Evolutionary conservation across 176 grass and related monocot species (phyloP).

Genomic region (Musa itinerans): DNA sequence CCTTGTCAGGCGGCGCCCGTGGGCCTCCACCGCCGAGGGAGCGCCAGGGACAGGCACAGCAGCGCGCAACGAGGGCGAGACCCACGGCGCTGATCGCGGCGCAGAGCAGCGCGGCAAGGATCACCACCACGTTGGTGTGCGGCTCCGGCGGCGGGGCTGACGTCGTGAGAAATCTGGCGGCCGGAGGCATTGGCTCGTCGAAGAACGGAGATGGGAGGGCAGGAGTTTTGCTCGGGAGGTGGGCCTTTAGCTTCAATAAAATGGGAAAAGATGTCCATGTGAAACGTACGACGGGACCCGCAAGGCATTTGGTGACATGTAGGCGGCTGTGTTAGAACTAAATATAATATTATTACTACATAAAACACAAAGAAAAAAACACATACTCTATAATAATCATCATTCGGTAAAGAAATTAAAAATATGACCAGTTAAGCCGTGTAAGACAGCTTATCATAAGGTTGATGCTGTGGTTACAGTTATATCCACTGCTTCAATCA

Average conservation of each 20-base stretch:
- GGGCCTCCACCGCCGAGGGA: neutral
- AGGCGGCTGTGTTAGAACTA: too few species aligned
- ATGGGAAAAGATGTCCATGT: too few species aligned
- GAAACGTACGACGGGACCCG: too few species aligned
- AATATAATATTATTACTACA: too few species aligned
- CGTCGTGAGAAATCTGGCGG: neutral
- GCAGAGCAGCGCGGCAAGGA: conserved; percentile 5
- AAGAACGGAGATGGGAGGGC: neutral
- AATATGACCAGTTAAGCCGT: too few species aligned
- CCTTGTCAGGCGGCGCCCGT: neutral
- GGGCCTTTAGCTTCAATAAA: neutral
- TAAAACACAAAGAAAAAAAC: too few species aligned
- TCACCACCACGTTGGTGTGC: neutral
- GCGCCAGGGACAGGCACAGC: conserved; percentile 1
- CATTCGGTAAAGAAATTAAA: too few species aligned
- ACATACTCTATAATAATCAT: too few species aligned
- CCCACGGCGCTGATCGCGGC: neutral
- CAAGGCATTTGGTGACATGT: too few species aligned
- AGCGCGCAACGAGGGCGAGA: conserved; percentile 1
- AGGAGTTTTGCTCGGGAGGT: neutral
- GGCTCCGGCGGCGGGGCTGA: neutral
- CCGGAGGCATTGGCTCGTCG: neutral
- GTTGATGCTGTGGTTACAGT: too few species aligned
- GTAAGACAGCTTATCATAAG: too few species aligned
- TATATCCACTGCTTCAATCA: too few species aligned